Percentiles rank a stretch among this genome's conserved stretches.
These are phyloP conservation scores for Hyphopichia fennica DNA, from an alignment of 1,139 yeast species.

Conservation along the genomic window DNA sequence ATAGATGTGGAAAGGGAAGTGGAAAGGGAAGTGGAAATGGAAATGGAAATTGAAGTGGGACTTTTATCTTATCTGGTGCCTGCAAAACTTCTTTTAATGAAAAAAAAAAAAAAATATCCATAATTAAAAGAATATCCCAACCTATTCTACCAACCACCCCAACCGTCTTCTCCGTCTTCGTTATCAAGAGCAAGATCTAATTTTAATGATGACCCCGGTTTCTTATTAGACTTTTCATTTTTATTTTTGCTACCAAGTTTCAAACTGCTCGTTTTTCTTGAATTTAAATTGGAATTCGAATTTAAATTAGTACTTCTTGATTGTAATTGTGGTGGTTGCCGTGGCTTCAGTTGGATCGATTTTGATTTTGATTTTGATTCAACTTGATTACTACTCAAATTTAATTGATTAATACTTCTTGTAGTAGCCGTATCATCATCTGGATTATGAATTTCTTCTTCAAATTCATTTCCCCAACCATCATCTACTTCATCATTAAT, in stretches of 20 bases:
- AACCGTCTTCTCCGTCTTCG: slow-evolving; percentile 51
- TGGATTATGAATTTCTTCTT: neutral
- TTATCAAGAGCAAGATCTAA: slow-evolving; percentile 44
- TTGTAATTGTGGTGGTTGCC: neutral
- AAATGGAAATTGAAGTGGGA: too few species aligned
- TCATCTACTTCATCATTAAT: slow-evolving; percentile 22
- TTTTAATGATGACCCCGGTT: slow-evolving; percentile 29
- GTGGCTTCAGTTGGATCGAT: neutral
- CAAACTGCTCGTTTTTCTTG: slow-evolving; percentile 22
- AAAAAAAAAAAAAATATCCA: neutral
- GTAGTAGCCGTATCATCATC: neutral
- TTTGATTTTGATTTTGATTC: slow-evolving; percentile 10
- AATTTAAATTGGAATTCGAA: slow-evolving; percentile 6
- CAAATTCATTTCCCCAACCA: slow-evolving; percentile 28
- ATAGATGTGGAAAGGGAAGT: too few species aligned
- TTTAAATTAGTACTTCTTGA: slow-evolving; percentile 4
- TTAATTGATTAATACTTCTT: slow-evolving; percentile 7
- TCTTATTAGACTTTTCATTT: slow-evolving; percentile 12
- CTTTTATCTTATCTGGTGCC: too few species aligned
- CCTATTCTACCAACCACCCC: slow-evolving; percentile 13
- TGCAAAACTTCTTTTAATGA: neutral
- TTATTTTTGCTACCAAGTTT: slow-evolving; percentile 22
- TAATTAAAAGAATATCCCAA: too few species aligned
- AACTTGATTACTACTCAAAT: neutral
- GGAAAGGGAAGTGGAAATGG: too few species aligned